Conservation (phyloP, 2,329 filamentous ascomycete species). For the Venturia pyrina region DNA sequence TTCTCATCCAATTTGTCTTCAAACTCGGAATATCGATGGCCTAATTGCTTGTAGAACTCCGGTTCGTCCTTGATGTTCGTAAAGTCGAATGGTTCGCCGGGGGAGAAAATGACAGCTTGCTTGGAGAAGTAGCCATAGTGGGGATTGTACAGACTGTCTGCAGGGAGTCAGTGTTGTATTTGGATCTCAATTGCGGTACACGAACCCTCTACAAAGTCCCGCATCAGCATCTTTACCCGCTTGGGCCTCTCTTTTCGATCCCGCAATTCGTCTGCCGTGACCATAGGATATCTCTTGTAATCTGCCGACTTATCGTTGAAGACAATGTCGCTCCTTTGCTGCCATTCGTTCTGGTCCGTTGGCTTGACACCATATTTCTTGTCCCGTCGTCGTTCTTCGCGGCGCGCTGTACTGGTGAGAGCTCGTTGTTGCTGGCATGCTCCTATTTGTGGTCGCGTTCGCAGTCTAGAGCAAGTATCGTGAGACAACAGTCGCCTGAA, state of each 20-base stretch:
- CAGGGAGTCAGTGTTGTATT: conserved; percentile 9
- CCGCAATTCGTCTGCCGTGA: conserved; percentile 73
- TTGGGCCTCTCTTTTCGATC: conserved; percentile 64
- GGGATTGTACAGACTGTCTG: conserved; percentile 90
- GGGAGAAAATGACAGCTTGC: conserved; percentile 90
- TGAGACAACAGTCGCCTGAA: conserved; percentile 81
- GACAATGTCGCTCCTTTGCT: conserved; percentile 68
- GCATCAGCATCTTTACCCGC: conserved; percentile 90
- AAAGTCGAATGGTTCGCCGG: conserved; percentile 87
- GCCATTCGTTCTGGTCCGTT: conserved; percentile 65
- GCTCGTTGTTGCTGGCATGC: conserved; percentile 14
- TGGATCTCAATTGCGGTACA: not conserved
- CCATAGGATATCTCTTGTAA: conserved; percentile 69
- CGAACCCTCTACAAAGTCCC: conserved; percentile 94
- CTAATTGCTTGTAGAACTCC: conserved; percentile 68
- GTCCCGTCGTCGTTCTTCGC: conserved; percentile 4
- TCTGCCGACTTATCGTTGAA: conserved; percentile 70
- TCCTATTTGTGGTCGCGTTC: conserved; percentile 26
- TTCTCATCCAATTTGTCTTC: conserved; percentile 75
- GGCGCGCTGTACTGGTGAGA: conserved; percentile 4
- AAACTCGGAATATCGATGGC: conserved; percentile 76
- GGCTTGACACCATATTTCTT: conserved; percentile 19
- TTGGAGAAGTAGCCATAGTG: conserved; percentile 95
- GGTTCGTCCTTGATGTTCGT: conserved; percentile 69
- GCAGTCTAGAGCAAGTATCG: conserved; percentile 50